A percentile compares a stretch with the other conserved stretches of the same genome.
These are phyloP conservation scores for Venustampulla echinocandica DNA, from an alignment of 495 filamentous ascomycete species.

Conservation along the genomic window DNA sequence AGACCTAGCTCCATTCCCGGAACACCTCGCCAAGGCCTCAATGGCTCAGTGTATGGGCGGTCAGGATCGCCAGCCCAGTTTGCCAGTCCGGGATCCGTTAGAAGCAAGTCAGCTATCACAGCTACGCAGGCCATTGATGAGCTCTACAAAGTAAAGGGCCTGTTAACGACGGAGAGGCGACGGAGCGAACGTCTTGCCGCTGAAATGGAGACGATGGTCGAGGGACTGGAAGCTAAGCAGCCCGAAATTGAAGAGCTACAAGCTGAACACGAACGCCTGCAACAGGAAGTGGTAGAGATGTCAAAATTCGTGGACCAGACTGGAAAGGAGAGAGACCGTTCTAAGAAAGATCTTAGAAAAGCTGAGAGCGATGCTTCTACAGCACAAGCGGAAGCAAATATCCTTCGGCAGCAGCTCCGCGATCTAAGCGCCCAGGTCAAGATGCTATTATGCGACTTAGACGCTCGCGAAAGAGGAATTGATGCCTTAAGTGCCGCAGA, in stretches of 20 bases:
- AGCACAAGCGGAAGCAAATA: constrained; percentile 61
- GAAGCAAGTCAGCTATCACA: constrained; percentile 36
- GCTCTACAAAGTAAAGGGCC: constrained; percentile 43
- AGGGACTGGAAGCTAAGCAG: constrained; percentile 57
- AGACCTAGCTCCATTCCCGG: constrained; percentile 39
- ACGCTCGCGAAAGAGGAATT: constrained; percentile 69
- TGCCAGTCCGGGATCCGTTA: constrained; percentile 42
- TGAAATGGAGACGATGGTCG: constrained; percentile 72
- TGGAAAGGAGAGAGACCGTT: constrained; percentile 48
- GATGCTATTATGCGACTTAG: constrained; percentile 73
- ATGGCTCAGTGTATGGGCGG: constrained; percentile 36
- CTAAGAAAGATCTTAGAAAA: constrained; percentile 56
- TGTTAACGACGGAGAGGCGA: constrained; percentile 54
- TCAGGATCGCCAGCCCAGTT: constrained; percentile 39
- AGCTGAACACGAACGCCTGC: constrained; percentile 58
- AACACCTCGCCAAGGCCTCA: constrained; percentile 46
- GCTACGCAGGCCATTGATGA: constrained; percentile 44
- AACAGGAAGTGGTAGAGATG: constrained; percentile 69
- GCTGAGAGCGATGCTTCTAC: constrained; percentile 64
- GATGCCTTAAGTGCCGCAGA: constrained; percentile 60
- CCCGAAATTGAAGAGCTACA: constrained; percentile 60
- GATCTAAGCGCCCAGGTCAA: constrained; percentile 87
- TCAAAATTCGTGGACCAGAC: constrained; percentile 55
- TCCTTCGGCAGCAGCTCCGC: constrained; percentile 79
- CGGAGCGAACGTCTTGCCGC: constrained; percentile 59